These are phyloP conservation scores for Aristolochia fimbriata DNA, from an alignment of 164 flowering plant species.

Conservation along the genomic window DNA sequence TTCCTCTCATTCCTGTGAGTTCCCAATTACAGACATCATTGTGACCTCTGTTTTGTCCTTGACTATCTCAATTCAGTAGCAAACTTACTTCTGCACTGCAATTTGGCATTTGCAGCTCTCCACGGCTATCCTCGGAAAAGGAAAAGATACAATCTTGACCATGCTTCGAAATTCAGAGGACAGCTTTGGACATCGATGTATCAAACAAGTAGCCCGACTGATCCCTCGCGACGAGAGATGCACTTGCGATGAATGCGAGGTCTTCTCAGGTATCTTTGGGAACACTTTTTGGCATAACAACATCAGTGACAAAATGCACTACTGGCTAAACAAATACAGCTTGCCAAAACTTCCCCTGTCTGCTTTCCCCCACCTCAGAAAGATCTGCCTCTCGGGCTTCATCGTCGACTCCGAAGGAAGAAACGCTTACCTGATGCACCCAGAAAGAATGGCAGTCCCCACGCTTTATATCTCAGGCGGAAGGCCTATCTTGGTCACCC, in stretches of 20 bases:
- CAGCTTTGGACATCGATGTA: slow-evolving; percentile 23
- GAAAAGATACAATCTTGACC: slow-evolving; percentile 27
- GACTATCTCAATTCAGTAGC: background rate
- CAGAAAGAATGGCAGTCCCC: slow-evolving; percentile 47
- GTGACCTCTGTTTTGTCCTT: background rate
- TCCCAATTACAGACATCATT: too few species aligned
- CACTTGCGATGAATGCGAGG: slow-evolving; percentile 41
- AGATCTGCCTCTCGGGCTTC: slow-evolving; percentile 40
- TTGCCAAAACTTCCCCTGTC: slow-evolving; percentile 39
- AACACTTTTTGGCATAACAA: slow-evolving; percentile 51
- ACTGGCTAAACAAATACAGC: slow-evolving; percentile 34
- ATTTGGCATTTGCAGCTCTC: slow-evolving; percentile 23
- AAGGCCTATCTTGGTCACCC: slow-evolving; percentile 35
- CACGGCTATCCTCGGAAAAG: slow-evolving; percentile 39
- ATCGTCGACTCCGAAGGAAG: slow-evolving; percentile 37
- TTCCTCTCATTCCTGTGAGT: slow-evolving; percentile 52
- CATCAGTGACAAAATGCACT: slow-evolving; percentile 34
- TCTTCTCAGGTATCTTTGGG: slow-evolving; percentile 52
- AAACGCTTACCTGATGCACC: slow-evolving; percentile 36
- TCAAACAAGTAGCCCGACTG: slow-evolving; percentile 31
- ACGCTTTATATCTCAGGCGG: slow-evolving; percentile 53
- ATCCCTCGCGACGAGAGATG: slow-evolving; percentile 51
- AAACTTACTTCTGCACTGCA: too few species aligned
- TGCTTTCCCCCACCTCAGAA: slow-evolving; percentile 45
- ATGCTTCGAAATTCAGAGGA: slow-evolving; percentile 17